Evolutionary conservation across 192 early-diverging fungal species (phyloP).

Genomic region (Funneliformis mosseae): DNA sequence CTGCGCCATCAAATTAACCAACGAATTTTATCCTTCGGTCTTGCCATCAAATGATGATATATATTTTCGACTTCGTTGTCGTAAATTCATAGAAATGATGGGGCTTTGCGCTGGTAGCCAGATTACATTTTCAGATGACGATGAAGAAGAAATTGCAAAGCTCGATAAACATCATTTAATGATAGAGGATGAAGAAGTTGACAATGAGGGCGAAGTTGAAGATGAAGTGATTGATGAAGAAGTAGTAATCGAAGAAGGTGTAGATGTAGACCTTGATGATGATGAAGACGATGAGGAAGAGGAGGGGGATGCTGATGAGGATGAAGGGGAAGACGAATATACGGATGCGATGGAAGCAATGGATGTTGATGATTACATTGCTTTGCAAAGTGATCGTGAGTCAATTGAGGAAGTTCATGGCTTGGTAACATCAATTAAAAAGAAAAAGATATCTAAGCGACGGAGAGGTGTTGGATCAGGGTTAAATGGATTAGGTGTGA

Average conservation of each 20-base stretch:
- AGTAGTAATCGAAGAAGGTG: constrained; percentile 15
- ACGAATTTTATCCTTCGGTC: constrained; percentile 69
- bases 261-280: constrained; percentile 24
- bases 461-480: constrained; percentile 12
- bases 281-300: constrained; percentile 30
- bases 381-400: neutral
- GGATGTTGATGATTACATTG: constrained; percentile 41
- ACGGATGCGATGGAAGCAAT: constrained; percentile 34
- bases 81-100: constrained; percentile 88
- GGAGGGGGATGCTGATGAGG: constrained; percentile 37
- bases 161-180: constrained; percentile 41
- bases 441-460: constrained; percentile 28
- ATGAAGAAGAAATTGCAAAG: constrained; percentile 44
- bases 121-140: constrained; percentile 19
- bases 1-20: constrained; percentile 65
- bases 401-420: neutral
- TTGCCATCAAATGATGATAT: constrained; percentile 64
- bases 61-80: constrained; percentile 78
- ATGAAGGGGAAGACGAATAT: constrained; percentile 33
- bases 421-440: neutral
- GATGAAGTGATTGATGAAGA: neutral
- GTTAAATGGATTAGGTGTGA: constrained; percentile 34
- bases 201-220: constrained; percentile 29
- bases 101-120: constrained; percentile 4
- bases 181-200: constrained; percentile 35